Evolutionary conservation across 768 basidiomycete species (phyloP).

Genomic region (Candolleomyces efflorescens): DNA sequence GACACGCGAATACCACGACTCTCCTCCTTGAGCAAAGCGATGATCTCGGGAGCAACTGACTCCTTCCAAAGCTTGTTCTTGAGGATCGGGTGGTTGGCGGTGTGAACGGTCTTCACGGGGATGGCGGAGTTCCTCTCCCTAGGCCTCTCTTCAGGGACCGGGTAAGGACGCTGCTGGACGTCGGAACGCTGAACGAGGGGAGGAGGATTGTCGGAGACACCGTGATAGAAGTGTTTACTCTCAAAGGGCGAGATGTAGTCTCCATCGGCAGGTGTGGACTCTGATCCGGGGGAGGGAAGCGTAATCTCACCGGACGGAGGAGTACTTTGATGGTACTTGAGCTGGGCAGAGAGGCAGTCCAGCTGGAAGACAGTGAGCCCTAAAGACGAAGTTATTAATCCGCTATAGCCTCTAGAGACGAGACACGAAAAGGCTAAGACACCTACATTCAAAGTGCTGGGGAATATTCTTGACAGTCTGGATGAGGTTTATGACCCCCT

Average conservation of each 20-base stretch:
- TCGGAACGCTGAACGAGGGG: background rate
- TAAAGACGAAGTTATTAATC: background rate
- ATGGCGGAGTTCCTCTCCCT: background rate
- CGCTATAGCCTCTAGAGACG: background rate
- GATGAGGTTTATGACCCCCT: background rate
- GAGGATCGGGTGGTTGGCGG: background rate
- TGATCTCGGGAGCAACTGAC: background rate
- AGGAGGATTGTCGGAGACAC: background rate
- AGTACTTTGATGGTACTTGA: background rate
- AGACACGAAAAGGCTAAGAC: background rate
- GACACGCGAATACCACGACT: background rate
- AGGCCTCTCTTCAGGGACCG: background rate
- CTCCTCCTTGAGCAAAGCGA: background rate
- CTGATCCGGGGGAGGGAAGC: background rate
- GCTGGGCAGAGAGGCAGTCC: background rate
- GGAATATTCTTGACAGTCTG: background rate
- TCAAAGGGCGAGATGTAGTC: background rate
- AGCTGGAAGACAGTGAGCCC: background rate
- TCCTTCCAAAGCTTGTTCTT: background rate
- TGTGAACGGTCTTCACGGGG: background rate
- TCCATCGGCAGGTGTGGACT: background rate
- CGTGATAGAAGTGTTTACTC: background rate
- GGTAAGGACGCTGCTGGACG: background rate
- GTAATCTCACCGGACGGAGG: background rate
- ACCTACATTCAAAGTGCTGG: background rate